Conservation (phyloP, 1,284 basidiomycete species). For the Pseudomicrostroma phylloplanum region DNA sequence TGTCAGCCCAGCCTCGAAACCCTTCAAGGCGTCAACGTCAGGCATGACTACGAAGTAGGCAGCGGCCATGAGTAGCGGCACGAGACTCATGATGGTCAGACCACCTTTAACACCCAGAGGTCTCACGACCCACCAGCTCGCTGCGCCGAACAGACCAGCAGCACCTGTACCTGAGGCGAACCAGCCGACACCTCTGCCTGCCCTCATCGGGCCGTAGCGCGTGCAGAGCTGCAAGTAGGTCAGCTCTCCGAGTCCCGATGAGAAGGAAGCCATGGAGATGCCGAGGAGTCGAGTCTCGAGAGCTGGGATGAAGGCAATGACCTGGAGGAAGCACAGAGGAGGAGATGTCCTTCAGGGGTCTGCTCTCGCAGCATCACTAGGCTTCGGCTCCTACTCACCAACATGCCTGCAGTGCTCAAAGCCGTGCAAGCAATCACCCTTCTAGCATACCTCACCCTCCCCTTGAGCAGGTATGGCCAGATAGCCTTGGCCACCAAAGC, state of each 20-base stretch:
- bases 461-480: conserved; percentile 68
- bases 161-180: conserved; percentile 74
- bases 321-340: conserved; percentile 53
- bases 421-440: conserved; percentile 51
- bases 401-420: conserved; percentile 43
- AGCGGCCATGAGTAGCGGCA: conserved; percentile 38
- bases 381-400: conserved; percentile 10
- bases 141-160: conserved; percentile 84
- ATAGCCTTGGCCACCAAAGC: conserved; percentile 67
- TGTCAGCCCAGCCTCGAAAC: not conserved
- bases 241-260: conserved; percentile 86
- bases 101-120: conserved; percentile 75
- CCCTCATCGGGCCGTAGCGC: conserved; percentile 51
- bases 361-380: not conserved
- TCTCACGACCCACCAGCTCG: conserved; percentile 88
- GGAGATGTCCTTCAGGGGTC: not conserved
- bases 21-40: conserved; percentile 15
- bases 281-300: conserved; percentile 72
- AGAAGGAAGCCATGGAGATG: conserved; percentile 82
- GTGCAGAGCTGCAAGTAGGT: conserved; percentile 92
- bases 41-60: conserved; percentile 34
- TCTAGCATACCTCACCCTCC: conserved; percentile 31
- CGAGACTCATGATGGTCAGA: conserved; percentile 57
- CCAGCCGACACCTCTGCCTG: conserved; percentile 24
- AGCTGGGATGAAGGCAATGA: conserved; percentile 69